Evolutionary conservation across 23 red algal species (phyloP).

Genomic region (Agarophyton chilense): DNA sequence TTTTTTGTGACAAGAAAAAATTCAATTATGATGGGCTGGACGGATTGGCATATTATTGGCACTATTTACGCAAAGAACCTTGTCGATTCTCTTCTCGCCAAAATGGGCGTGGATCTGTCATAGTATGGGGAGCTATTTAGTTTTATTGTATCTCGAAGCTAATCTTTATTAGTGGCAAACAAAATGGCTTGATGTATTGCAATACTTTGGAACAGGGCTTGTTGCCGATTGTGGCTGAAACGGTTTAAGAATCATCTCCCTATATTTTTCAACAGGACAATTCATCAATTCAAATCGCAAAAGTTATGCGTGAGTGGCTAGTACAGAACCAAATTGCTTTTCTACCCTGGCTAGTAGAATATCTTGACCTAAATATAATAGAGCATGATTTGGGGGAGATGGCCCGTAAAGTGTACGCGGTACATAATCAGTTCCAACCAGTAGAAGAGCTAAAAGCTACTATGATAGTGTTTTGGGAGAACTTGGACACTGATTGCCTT

Average conservation of each 20-base stretch:
- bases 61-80: too few species aligned
- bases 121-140: conserved; percentile 31
- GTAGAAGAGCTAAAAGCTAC: background rate
- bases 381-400: background rate
- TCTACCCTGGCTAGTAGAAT: too few species aligned
- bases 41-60: background rate
- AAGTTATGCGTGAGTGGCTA: background rate
- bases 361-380: too few species aligned
- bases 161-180: background rate
- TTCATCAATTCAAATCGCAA: background rate
- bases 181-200: background rate
- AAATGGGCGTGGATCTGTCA: too few species aligned
- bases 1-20: background rate
- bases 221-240: background rate
- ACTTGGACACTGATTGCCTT: background rate
- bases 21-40: conserved; percentile 4
- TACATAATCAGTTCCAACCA: background rate
- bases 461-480: background rate
- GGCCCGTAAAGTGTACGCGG: background rate
- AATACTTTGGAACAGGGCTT: too few species aligned
- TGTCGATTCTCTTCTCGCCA: too few species aligned
- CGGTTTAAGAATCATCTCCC: background rate
- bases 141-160: background rate
- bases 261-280: conserved; percentile 24
- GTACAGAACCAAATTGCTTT: too few species aligned